Base-by-base conservation (phyloP, 306 rosid species). In the Gastrolobium villosum region DNA sequence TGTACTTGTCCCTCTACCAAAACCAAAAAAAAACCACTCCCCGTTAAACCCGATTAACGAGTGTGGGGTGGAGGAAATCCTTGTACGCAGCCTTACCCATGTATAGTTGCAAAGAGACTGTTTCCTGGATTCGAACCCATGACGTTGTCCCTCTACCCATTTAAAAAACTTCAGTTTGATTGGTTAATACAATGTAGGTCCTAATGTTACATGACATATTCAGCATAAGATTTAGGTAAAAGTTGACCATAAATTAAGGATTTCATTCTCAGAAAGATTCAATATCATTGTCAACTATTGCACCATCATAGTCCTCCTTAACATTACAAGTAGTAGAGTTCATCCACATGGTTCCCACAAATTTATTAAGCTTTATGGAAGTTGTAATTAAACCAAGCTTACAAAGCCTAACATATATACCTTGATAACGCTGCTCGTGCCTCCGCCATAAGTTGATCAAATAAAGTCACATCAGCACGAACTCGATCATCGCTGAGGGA, bases 381-480 rank as follows among this genome's bases (percentile, higher is more conserved):
- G 64, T 14, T 36, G 48, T 54, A 80, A 48, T 30, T 39, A 52
- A 56, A 48, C 7, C 28, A 6, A 57, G 56, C 76, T 70, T 68
- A 39, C 13, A 73, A 65, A 35, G 69, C 44, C 50, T 26, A 75
- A 65, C 36, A 74, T 14, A 81, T 54, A 37, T 88, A 96, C 99
- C 99, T 96, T 70, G 89, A 77, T 79, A 96, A 77, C 54, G 93
- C 98, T n/a, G 81, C 86, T 7, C 75, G 82, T 28, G 96, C 90
- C 88, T 96, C 99, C 66, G 72, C 52, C 92, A 91, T 86, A 49
- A 96, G 98, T 79, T 87, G 93, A 46, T 91, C 91, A 50, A 90
- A 90, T 78, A 88, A 90, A 43, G 92, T 82, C 65, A 80, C 26
- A 52, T 83, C 89, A 13, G 85, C 78, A 81, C 81, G 74, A 79